A percentile compares a stretch with the other conserved stretches of the same genome.
Conservation (phyloP, 2,329 filamentous ascomycete species). For the Alternaria gaisen region DNA sequence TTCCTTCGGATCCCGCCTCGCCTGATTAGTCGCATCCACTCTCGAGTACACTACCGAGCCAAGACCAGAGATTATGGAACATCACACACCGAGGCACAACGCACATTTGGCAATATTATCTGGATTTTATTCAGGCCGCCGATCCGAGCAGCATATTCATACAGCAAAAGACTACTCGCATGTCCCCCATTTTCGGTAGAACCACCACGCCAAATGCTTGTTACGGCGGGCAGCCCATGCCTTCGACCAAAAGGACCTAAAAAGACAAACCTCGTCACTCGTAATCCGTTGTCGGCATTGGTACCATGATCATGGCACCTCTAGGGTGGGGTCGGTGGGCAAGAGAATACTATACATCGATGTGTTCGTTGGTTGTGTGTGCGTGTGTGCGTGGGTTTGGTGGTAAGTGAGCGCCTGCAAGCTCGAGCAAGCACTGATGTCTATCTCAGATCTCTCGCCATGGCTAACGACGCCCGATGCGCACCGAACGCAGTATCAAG, state of each 20-base stretch:
- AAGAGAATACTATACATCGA: slow-evolving; percentile 35
- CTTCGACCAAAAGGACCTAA: slow-evolving; percentile 23
- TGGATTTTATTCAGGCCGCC: slow-evolving; percentile 21
- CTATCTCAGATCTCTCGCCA: slow-evolving; percentile 11
- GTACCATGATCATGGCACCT: slow-evolving; percentile 17
- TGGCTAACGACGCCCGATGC: neutral
- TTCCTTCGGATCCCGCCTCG: neutral
- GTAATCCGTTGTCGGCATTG: slow-evolving; percentile 29
- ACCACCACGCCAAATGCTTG: slow-evolving; percentile 15
- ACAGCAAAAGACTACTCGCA: slow-evolving; percentile 22
- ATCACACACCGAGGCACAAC: slow-evolving; percentile 8
- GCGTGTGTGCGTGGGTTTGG: neutral
- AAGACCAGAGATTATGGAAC: slow-evolving; percentile 5
- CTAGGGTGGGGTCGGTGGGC: slow-evolving; percentile 11
- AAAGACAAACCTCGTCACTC: slow-evolving; percentile 36
- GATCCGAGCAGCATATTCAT: slow-evolving; percentile 26
- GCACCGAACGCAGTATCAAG: slow-evolving; percentile 7
- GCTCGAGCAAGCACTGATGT: slow-evolving; percentile 18
- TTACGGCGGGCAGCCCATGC: slow-evolving; percentile 7
- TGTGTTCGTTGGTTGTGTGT: slow-evolving; percentile 17
- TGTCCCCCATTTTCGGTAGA: slow-evolving; percentile 8
- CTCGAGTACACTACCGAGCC: slow-evolving; percentile 3
- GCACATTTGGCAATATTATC: slow-evolving; percentile 15
- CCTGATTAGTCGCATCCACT: neutral
- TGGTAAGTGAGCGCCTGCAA: slow-evolving; percentile 11